These are phyloP conservation scores for Fusarium nygamai DNA, from an alignment of 2,329 filamentous ascomycete genomes.

Conservation along the genomic window DNA sequence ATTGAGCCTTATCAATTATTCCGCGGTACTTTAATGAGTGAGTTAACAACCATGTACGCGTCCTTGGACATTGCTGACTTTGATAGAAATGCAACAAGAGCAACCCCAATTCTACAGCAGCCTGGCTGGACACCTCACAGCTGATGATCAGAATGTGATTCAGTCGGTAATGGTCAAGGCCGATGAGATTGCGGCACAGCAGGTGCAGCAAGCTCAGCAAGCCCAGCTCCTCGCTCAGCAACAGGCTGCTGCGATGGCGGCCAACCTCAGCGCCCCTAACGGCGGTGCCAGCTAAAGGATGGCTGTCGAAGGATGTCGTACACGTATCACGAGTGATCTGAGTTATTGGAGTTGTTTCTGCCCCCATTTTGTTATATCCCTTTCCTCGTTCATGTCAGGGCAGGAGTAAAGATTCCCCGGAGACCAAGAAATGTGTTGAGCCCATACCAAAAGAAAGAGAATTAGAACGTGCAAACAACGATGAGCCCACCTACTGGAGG, in stretches of 20 bases:
- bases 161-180: slow-evolving; percentile 78
- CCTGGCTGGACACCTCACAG: slow-evolving; percentile 79
- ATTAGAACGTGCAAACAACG: slow-evolving; percentile 45
- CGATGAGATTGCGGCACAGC: slow-evolving; percentile 53
- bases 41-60: slow-evolving; percentile 51
- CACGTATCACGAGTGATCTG: slow-evolving; percentile 24
- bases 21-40: slow-evolving; percentile 83
- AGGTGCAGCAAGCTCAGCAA: slow-evolving; percentile 43
- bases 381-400: slow-evolving; percentile 41
- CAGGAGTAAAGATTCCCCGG: slow-evolving; percentile 44
- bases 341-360: slow-evolving; percentile 39
- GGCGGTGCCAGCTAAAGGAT: slow-evolving; percentile 41
- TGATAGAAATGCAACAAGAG: slow-evolving; percentile 83
- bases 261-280: slow-evolving; percentile 35
- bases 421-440: slow-evolving; percentile 41
- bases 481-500: slow-evolving; percentile 40
- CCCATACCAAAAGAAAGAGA: slow-evolving; percentile 44
- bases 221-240: slow-evolving; percentile 44
- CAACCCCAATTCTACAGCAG: slow-evolving; percentile 89
- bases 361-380: slow-evolving; percentile 43
- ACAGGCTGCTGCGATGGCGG: slow-evolving; percentile 38
- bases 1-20: slow-evolving; percentile 94
- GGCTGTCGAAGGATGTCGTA: background rate
- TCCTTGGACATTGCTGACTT: slow-evolving; percentile 38
- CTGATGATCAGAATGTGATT: slow-evolving; percentile 84